These are phyloP conservation scores for Annulohypoxylon stygium DNA, from an alignment of 495 filamentous ascomycete genomes.

Conservation along the genomic window DNA sequence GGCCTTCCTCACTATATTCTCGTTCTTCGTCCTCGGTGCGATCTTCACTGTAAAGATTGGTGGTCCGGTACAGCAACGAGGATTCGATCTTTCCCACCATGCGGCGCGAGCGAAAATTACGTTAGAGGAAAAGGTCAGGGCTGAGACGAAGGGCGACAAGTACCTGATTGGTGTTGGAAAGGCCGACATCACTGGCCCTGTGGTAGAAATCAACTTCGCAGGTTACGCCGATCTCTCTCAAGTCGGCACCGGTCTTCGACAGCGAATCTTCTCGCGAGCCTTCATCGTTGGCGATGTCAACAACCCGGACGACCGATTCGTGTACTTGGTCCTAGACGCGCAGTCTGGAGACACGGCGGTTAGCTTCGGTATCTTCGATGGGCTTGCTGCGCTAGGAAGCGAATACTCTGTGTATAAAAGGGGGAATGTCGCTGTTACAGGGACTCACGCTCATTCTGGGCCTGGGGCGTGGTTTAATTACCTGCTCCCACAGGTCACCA, in stretches of 20 bases:
- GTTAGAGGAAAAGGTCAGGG: slow-evolving; percentile 39
- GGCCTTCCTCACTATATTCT: slow-evolving; percentile 44
- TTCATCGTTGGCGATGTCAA: slow-evolving; percentile 87
- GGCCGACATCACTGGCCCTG: slow-evolving; percentile 92
- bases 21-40: slow-evolving; percentile 45
- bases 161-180: slow-evolving; percentile 92
- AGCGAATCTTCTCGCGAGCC: slow-evolving; percentile 86
- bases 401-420: slow-evolving; percentile 73
- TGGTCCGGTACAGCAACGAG: slow-evolving; percentile 16
- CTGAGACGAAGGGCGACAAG: slow-evolving; percentile 58
- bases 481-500: slow-evolving; percentile 92
- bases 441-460: slow-evolving; percentile 93
- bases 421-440: slow-evolving; percentile 87
- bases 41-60: slow-evolving; percentile 41
- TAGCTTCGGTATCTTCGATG: slow-evolving; percentile 84
- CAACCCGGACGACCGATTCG: slow-evolving; percentile 78
- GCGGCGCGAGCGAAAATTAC: slow-evolving; percentile 25
- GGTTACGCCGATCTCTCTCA: slow-evolving; percentile 86
- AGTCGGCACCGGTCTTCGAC: slow-evolving; percentile 82
- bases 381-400: slow-evolving; percentile 69
- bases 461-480: slow-evolving; percentile 98
- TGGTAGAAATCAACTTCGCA: slow-evolving; percentile 65
- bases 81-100: slow-evolving; percentile 32
- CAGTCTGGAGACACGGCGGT: slow-evolving; percentile 90
- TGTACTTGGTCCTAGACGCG: slow-evolving; percentile 88